These are phyloP conservation scores for Orbilia oligospora DNA, from an alignment of 2,329 filamentous ascomycete species.

Conservation along the genomic window DNA sequence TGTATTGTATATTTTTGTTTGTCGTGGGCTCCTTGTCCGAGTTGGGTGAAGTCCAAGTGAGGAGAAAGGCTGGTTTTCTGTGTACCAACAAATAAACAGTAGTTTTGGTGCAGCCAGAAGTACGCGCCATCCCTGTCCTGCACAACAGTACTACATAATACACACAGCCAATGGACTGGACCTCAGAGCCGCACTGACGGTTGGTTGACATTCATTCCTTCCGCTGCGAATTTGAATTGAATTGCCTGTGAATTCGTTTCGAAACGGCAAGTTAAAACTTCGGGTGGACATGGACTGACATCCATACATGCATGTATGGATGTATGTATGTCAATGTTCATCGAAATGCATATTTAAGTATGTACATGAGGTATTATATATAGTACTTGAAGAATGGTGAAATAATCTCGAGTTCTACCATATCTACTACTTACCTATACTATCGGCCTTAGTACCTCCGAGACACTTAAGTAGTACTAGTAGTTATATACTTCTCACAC, in stretches of 20 bases:
- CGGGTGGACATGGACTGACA: background rate
- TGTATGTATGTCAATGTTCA: conserved; percentile 1
- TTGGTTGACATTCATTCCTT: conserved; percentile 7
- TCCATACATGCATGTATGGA: background rate
- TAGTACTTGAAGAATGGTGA: no score
- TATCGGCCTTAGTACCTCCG: no score
- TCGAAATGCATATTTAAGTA: no score
- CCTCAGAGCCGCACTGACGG: conserved; percentile 7
- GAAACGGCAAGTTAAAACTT: background rate
- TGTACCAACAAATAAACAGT: conserved; percentile 61
- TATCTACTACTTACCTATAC: no score
- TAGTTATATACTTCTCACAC: no score
- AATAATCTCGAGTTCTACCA: no score
- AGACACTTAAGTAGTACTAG: no score
- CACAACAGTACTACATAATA: no score
- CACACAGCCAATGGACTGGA: conserved; percentile 24
- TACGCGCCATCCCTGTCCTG: conserved; percentile 57
- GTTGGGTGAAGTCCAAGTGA: background rate
- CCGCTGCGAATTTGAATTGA: no score
- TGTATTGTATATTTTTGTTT: conserved; percentile 32
- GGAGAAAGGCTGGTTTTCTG: conserved; percentile 6
- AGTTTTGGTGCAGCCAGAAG: conserved; percentile 34
- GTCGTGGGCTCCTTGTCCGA: conserved; percentile 21
- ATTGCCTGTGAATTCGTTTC: background rate
- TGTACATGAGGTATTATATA: no score